A percentile compares a stretch with the other conserved stretches of the same genome.
These are phyloP conservation scores for Phytophthora crassamura DNA, from an alignment of 352 stramenopile genomes.

Conservation along the genomic window DNA sequence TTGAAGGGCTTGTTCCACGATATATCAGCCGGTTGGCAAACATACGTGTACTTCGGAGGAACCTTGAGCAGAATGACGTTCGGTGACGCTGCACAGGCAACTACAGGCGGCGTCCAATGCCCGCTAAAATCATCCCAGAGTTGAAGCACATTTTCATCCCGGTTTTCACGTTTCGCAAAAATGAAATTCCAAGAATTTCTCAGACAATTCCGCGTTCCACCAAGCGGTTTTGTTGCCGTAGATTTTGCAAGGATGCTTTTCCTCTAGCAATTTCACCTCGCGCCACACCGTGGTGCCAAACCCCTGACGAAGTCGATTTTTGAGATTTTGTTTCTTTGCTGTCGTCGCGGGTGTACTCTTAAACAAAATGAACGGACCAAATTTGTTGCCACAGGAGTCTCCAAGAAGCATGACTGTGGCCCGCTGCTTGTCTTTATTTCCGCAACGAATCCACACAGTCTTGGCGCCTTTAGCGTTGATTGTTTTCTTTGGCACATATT, in stretches of 20 bases:
- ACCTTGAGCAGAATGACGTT: conserved; percentile 3
- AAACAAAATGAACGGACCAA: conserved; percentile 12
- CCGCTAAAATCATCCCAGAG: too few species aligned
- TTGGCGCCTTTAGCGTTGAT: conserved; percentile 12
- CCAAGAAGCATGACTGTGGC: too few species aligned
- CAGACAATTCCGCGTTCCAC: too few species aligned
- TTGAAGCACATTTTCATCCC: too few species aligned
- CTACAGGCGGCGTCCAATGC: too few species aligned
- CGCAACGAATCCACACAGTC: conserved; percentile 12
- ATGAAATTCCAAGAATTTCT: too few species aligned
- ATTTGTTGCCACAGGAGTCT: conserved; percentile 1
- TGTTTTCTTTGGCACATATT: conserved; percentile 17
- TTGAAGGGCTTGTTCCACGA: too few species aligned
- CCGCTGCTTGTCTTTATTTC: conserved; percentile 20
- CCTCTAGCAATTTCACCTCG: not conserved
- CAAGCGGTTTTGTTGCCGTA: conserved; percentile 1
- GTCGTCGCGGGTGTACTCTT: conserved; percentile 2
- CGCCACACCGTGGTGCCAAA: not conserved
- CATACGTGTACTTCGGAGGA: too few species aligned
- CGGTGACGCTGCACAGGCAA: not conserved
- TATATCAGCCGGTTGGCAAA: too few species aligned
- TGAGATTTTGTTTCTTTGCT: not conserved
- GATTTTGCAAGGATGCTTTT: conserved; percentile 5
- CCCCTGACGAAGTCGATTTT: not conserved
- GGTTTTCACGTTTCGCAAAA: too few species aligned